Evolutionary conservation across 805 yeast genomes (phyloP).

Genomic region (Kluyveromyces starmeri): DNA sequence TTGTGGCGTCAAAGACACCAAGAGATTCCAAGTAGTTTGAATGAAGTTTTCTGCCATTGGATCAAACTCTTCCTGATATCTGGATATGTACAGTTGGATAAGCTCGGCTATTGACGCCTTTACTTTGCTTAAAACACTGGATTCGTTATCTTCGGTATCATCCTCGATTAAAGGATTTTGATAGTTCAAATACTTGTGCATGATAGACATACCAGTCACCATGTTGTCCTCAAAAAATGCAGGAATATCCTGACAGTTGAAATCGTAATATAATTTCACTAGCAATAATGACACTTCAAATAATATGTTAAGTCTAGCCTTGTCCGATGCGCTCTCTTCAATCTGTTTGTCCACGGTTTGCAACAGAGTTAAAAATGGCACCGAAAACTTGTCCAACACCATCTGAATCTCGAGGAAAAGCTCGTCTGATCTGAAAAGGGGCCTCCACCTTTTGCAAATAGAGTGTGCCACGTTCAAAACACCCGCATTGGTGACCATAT

Average conservation of each 20-base stretch:
- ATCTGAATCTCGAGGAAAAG: conserved; percentile 78
- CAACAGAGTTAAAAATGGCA: conserved; percentile 68
- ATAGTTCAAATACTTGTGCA: conserved; percentile 72
- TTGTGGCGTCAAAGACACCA: conserved; percentile 56
- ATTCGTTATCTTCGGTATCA: conserved; percentile 49
- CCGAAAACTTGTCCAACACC: conserved; percentile 75
- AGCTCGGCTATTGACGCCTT: conserved; percentile 81
- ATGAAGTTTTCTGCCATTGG: conserved; percentile 68
- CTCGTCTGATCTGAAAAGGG: conserved; percentile 84
- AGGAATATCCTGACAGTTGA: conserved; percentile 96
- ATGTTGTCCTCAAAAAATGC: conserved; percentile 94
- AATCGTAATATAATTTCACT: conserved; percentile 78
- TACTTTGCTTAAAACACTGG: conserved; percentile 59
- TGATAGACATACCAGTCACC: conserved; percentile 62
- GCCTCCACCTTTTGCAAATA: conserved; percentile 95
- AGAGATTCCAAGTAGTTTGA: conserved; percentile 70
- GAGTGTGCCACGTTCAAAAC: conserved; percentile 90
- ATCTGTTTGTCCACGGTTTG: conserved; percentile 60
- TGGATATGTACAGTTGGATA: conserved; percentile 73
- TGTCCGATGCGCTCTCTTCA: conserved; percentile 36
- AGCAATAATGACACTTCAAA: conserved; percentile 66
- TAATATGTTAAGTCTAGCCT: conserved; percentile 43
- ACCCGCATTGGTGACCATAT: conserved; percentile 70
- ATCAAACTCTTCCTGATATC: conserved; percentile 90
- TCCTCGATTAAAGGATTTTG: conserved; percentile 46